A percentile compares a stretch with the other conserved stretches of the same genome.
Evolutionary conservation across 2,329 filamentous ascomycete genomes (phyloP).

Genomic region (Intubia oerlemansii): DNA sequence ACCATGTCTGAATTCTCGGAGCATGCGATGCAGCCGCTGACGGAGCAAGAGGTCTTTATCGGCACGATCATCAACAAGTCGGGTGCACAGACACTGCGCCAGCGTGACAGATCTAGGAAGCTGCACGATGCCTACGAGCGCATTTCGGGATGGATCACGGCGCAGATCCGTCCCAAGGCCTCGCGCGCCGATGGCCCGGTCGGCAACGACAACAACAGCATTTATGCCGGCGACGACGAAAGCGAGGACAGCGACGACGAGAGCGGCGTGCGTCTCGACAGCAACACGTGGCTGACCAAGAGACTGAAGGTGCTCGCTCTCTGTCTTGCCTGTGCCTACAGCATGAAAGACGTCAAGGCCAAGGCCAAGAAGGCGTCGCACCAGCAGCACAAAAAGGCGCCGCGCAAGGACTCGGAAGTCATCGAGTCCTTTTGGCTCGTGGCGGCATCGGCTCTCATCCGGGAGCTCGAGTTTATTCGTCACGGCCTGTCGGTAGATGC

Average conservation of each 20-base stretch:
- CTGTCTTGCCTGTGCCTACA: constrained; percentile 12
- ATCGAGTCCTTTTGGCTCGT: constrained; percentile 14
- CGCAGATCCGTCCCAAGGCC: constrained; percentile 8
- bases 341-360: constrained; percentile 1
- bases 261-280: not conserved
- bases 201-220: not conserved
- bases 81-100: constrained; percentile 25
- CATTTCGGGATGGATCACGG: constrained; percentile 17
- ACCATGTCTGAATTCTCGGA: constrained; percentile 23
- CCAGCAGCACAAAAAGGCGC: not conserved
- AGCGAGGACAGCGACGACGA: not conserved
- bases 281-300: not conserved
- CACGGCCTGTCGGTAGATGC: not conserved
- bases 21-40: constrained; percentile 20
- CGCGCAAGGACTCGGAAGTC: constrained; percentile 1
- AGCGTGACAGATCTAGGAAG: constrained; percentile 28
- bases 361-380: not conserved
- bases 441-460: constrained; percentile 12
- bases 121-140: constrained; percentile 29
- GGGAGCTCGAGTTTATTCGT: constrained; percentile 9
- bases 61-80: constrained; percentile 31
- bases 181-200: not conserved
- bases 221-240: not conserved
- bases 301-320: constrained; percentile 10
- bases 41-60: constrained; percentile 32